phyloP scores from a whole-genome alignment of 225 moss, liverwort and hornwort species.

The Takakia lepidozioides region DNA sequence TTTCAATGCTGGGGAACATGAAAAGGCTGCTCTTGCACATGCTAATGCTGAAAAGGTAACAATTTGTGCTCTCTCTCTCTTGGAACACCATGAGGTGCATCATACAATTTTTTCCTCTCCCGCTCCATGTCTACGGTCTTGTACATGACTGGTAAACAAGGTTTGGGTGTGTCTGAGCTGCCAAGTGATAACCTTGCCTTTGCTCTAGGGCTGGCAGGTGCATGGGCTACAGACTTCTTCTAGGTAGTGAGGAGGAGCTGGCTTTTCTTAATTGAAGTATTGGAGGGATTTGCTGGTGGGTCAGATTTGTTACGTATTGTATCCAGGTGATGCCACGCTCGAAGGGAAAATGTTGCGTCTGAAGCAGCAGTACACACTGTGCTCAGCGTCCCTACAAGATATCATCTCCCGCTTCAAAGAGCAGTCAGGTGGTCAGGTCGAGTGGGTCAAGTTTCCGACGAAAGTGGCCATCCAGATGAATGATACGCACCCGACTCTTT shows the following conservation, averaged over 20 bases:
- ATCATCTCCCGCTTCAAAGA: constrained; percentile 80
- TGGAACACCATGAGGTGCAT: too few relatives aligned
- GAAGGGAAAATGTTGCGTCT: constrained; percentile 85
- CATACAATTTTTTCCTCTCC: too few relatives aligned
- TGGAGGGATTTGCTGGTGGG: constrained; percentile 6
- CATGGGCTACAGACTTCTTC: too few relatives aligned
- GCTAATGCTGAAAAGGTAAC: constrained; percentile 71
- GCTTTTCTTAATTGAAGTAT: too few relatives aligned
- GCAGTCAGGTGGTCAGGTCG: constrained; percentile 51
- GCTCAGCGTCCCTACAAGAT: constrained; percentile 97
- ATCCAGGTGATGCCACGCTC: constrained; percentile 70
- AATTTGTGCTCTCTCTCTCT: neutral
- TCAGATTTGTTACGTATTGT: constrained; percentile 94
- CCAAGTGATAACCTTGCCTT: too few relatives aligned
- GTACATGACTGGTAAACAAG: too few relatives aligned
- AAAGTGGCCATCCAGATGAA: constrained; percentile 99
- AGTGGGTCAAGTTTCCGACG: constrained; percentile 68
- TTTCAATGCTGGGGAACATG: constrained; percentile 77
- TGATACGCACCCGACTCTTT: constrained; percentile 90
- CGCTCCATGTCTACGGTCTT: too few relatives aligned
- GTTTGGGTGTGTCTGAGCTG: too few relatives aligned
- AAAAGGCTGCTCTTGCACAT: constrained; percentile 53
- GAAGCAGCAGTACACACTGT: constrained; percentile 90
- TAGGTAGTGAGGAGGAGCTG: too few relatives aligned
- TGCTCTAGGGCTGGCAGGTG: too few relatives aligned